phyloP scores from a whole-genome alignment of 768 basidiomycete genomes.

The Rhodosporidiobolus sp. region DNA sequence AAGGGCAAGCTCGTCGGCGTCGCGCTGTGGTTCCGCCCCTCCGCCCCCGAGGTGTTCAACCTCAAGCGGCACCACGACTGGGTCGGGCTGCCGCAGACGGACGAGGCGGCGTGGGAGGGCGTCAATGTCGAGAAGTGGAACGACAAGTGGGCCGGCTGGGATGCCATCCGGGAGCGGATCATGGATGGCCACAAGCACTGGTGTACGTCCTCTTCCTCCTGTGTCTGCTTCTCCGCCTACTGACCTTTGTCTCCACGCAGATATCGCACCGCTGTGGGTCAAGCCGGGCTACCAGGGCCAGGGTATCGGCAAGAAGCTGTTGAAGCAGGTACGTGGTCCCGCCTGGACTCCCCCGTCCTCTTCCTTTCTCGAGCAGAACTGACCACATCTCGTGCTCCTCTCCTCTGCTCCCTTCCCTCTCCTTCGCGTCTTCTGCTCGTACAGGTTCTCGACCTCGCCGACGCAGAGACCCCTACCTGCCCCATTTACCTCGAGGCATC shows the following conservation, averaged over 20 bases:
- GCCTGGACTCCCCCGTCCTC: too few relatives aligned
- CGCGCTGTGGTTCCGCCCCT: conserved; percentile 18
- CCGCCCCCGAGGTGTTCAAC: conserved; percentile 2
- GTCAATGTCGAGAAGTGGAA: conserved; percentile 11
- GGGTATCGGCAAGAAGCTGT: conserved; percentile 20
- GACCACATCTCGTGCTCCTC: too few relatives aligned
- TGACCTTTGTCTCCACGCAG: neutral
- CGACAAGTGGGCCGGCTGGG: conserved; percentile 29
- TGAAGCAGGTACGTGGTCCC: conserved; percentile 7
- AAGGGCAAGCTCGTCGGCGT: conserved; percentile 10
- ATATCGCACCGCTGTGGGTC: conserved; percentile 27
- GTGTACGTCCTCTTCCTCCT: conserved; percentile 8
- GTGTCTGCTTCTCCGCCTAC: neutral
- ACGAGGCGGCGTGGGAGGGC: conserved; percentile 6
- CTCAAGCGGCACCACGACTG: conserved; percentile 15
- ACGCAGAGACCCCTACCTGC: neutral
- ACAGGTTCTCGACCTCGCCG: conserved; percentile 19
- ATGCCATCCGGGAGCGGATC: neutral
- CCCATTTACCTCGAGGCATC: conserved; percentile 34
- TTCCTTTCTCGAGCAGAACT: too few relatives aligned
- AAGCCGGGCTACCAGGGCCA: conserved; percentile 15
- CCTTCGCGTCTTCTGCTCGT: neutral
- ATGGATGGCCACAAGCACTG: conserved; percentile 21
- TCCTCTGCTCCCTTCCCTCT: neutral
- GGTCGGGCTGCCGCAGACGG: conserved; percentile 1